Base-by-base conservation (phyloP, 2,329 filamentous ascomycete species). In the Fusarium devonianum region DNA sequence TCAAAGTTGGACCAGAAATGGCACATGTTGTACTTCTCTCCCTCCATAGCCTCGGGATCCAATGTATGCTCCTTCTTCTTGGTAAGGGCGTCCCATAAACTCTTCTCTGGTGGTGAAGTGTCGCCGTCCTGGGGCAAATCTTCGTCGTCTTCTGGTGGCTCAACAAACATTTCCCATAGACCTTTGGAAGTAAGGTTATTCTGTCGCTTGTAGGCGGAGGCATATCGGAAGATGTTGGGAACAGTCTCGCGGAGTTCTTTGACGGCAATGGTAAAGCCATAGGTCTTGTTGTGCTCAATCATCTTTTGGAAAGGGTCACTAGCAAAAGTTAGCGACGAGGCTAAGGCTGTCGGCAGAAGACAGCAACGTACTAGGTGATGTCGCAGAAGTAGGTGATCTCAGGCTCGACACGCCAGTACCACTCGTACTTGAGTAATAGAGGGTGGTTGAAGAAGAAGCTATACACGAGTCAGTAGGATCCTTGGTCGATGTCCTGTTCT, bases 1-100 rank as follows among this genome's bases (percentile, higher is more conserved):
- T 99, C 94, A 63, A 99, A 99, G 73, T 99, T 99, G 72, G 92
- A 96, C 94, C 94, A 99, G 79, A 97, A 99, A 78, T 99, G 94
- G 72, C 94, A 99, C 94, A 99, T 99, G 77, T 99, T 99, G 80
- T 99, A 99, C 65, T 87, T 90, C 72, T 99, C 94, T 57, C 92
- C 91, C 70, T 97, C 93, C 94, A 99, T 99, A 30, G 87, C 84
- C 68, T 97, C 92, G 0, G 88, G 86, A 67, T 97, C 91, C 47
- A 97, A 89, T 30, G 94, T 86, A 21, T 88, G 86, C n/a, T 91
- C 75, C 23, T 82, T 82, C 56, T 86, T 85, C 44, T 81, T 81
- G 26, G 84, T 85, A 17, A 90, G 86, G 53, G 96, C 89, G 38
- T 84, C 86, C 62, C 87, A 85, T 16, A 94, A 74, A 32, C 95